Conservation (phyloP, 805 yeast genomes). For the Saccharomycopsis sp. region DNA sequence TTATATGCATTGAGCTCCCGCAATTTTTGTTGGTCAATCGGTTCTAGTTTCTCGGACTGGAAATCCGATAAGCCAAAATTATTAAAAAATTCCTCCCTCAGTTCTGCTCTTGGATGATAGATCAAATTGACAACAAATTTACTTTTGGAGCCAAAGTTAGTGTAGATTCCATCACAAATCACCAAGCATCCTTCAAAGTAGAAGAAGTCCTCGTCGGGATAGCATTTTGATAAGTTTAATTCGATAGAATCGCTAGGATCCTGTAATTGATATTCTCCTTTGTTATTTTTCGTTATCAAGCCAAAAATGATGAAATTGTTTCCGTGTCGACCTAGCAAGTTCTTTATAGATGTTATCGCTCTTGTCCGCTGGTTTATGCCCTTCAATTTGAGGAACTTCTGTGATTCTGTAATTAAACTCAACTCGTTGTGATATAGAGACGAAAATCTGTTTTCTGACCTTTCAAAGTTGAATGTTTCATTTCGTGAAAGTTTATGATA, state of each 20-base stretch:
- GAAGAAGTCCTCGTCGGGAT: conserved; percentile 57
- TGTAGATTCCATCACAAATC: conserved; percentile 79
- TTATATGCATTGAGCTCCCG: not conserved
- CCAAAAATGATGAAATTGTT: conserved; percentile 74
- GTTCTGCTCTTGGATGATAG: conserved; percentile 86
- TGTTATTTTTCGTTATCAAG: conserved; percentile 51
- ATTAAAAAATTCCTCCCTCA: conserved; percentile 56
- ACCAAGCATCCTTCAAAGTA: conserved; percentile 71
- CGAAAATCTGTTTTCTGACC: conserved; percentile 26
- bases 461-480: conserved; percentile 52
- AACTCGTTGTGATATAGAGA: conserved; percentile 27
- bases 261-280: conserved; percentile 69
- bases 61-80: conserved; percentile 78
- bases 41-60: conserved; percentile 18
- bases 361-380: conserved; percentile 22
- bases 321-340: conserved; percentile 80
- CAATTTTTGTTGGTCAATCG: conserved; percentile 7
- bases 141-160: conserved; percentile 45
- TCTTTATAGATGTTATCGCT: conserved; percentile 66
- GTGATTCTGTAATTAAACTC: conserved; percentile 7
- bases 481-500: conserved; percentile 70
- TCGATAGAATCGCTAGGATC: conserved; percentile 74
- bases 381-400: conserved; percentile 13
- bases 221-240: conserved; percentile 55
- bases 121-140: conserved; percentile 70